Conservation (phyloP, 306 rosid species). For the Potentilla sterilis region DNA sequence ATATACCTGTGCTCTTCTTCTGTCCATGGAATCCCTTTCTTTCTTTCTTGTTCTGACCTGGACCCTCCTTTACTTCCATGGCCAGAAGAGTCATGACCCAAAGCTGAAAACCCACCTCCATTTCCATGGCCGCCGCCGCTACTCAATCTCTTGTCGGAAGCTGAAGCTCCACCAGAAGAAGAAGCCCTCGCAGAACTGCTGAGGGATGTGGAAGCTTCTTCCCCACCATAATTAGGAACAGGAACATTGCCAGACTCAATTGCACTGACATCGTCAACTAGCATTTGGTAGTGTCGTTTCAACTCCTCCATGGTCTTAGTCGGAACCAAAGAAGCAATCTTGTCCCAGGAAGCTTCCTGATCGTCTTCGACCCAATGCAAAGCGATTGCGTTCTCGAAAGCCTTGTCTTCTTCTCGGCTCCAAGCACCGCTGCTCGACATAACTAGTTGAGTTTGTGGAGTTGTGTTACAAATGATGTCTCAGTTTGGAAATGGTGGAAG, state of each 20-base stretch:
- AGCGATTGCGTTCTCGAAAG: slow-evolving; percentile 89
- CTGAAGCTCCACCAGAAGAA: slow-evolving; percentile 50
- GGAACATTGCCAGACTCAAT: slow-evolving; percentile 74
- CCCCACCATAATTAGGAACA: slow-evolving; percentile 55
- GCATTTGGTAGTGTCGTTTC: slow-evolving; percentile 66
- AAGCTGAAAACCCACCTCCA: slow-evolving; percentile 67
- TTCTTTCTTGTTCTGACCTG: slow-evolving; percentile 90
- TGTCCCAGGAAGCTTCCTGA: slow-evolving; percentile 69
- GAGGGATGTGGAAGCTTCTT: slow-evolving; percentile 47
- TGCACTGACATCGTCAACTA: slow-evolving; percentile 72
- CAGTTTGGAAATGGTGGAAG: slow-evolving; percentile 14
- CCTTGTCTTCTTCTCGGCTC: slow-evolving; percentile 88
- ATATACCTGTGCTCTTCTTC: slow-evolving; percentile 96
- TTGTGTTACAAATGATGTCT: not conserved
- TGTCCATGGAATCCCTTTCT: slow-evolving; percentile 98
- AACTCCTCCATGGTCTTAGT: slow-evolving; percentile 66
- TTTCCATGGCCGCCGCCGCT: slow-evolving; percentile 33
- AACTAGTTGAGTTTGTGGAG: slow-evolving; percentile 21
- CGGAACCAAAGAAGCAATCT: slow-evolving; percentile 72
- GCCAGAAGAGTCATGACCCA: slow-evolving; percentile 56
- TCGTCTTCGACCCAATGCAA: slow-evolving; percentile 71
- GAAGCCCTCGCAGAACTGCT: slow-evolving; percentile 34
- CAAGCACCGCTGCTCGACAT: slow-evolving; percentile 66
- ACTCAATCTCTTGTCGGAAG: slow-evolving; percentile 65
- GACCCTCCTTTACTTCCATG: slow-evolving; percentile 72